Conservation (phyloP, 208 protist genomes). For the Crithidia acanthocephali region DNA sequence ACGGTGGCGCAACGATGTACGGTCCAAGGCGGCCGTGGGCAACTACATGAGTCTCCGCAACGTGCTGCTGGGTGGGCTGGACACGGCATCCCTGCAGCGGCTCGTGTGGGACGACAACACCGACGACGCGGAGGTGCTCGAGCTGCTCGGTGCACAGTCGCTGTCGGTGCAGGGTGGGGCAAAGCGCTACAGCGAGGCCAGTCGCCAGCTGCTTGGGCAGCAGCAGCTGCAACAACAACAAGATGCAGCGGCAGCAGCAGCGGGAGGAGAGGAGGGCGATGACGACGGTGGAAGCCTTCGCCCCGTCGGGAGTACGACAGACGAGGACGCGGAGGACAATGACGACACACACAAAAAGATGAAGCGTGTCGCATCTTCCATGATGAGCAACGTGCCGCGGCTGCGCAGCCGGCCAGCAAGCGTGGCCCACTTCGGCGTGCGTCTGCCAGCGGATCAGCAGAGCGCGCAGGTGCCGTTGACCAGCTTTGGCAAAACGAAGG, state of each 20-base stretch:
- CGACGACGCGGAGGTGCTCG: slow-evolving; percentile 58
- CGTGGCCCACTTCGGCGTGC: slow-evolving; percentile 34
- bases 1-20: slow-evolving; percentile 78
- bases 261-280: background rate
- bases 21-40: slow-evolving; percentile 69
- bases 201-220: slow-evolving; percentile 22
- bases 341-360: background rate
- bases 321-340: slow-evolving; percentile 1
- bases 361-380: slow-evolving; percentile 9
- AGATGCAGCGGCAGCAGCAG: slow-evolving; percentile 16
- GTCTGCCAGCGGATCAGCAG: slow-evolving; percentile 15
- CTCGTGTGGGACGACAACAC: slow-evolving; percentile 52
- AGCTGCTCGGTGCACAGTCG: slow-evolving; percentile 44
- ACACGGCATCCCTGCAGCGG: slow-evolving; percentile 46
- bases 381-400: slow-evolving; percentile 25
- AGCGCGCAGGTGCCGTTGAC: slow-evolving; percentile 23
- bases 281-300: background rate
- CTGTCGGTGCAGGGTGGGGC: slow-evolving; percentile 36
- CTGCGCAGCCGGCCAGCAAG: slow-evolving; percentile 30
- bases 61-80: slow-evolving; percentile 56
- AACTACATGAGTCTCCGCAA: slow-evolving; percentile 82
- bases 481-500: slow-evolving; percentile 32
- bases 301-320: background rate
- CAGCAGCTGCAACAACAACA: slow-evolving; percentile 16
- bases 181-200: slow-evolving; percentile 39